A percentile compares a stretch with the other conserved stretches of the same genome.
Evolutionary conservation across 169 alveolate species (phyloP).

Genomic region (Plasmodium falciparum): DNA sequence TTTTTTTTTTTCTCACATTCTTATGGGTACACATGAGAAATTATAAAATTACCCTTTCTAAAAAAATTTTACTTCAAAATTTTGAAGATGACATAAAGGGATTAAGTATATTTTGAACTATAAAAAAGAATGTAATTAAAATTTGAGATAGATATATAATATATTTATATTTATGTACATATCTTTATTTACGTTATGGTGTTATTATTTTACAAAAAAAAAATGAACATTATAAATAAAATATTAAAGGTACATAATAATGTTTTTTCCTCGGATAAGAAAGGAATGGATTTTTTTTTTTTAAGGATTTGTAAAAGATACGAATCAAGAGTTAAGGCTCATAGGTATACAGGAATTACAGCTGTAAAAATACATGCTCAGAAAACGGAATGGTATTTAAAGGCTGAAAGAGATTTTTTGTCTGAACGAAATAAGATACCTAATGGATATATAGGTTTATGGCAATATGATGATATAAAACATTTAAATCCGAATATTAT

Average conservation of each 20-base stretch:
- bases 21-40: too few relatives aligned
- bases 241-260: constrained; percentile 5
- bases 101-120: too few relatives aligned
- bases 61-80: too few relatives aligned
- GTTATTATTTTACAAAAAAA: neutral
- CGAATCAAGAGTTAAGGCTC: constrained; percentile 87
- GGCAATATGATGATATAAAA: constrained; percentile 86
- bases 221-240: constrained; percentile 24
- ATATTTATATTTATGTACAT: neutral
- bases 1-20: too few relatives aligned
- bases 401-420: constrained; percentile 89
- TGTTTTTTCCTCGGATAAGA: neutral
- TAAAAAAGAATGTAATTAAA: too few relatives aligned
- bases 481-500: constrained; percentile 78
- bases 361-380: constrained; percentile 88
- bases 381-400: constrained; percentile 91
- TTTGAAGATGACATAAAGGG: too few relatives aligned
- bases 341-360: constrained; percentile 88
- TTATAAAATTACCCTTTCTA: too few relatives aligned
- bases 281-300: neutral
- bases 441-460: constrained; percentile 85
- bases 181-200: neutral
- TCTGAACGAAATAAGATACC: constrained; percentile 89
- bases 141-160: too few relatives aligned
- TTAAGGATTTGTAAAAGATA: constrained; percentile 49